Conservation (phyloP, 2,329 filamentous ascomycete species). For the Polytolypa hystricis region DNA sequence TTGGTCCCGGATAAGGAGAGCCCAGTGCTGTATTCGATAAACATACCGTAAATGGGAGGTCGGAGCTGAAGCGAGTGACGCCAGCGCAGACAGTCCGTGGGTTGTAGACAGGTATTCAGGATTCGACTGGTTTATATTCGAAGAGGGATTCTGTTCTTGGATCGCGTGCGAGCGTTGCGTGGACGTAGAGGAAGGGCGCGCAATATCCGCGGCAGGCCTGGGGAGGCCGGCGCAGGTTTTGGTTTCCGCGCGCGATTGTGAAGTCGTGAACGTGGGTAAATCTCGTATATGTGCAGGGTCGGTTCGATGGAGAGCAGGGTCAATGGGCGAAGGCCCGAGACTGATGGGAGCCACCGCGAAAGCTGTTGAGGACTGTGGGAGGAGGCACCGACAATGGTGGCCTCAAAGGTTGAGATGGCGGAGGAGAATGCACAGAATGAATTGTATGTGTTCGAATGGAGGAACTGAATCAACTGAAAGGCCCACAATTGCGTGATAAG, state of each 20-base stretch:
- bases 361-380: slow-evolving; percentile 21
- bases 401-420: too few species aligned
- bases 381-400: background rate
- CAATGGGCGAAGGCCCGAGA: slow-evolving; percentile 49
- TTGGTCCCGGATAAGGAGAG: too few species aligned
- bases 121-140: slow-evolving; percentile 16
- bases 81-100: slow-evolving; percentile 49
- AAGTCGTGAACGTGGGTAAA: slow-evolving; percentile 28
- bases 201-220: slow-evolving; percentile 35
- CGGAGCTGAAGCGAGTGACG: slow-evolving; percentile 44
- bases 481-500: too few species aligned
- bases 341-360: slow-evolving; percentile 50
- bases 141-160: slow-evolving; percentile 20
- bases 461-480: too few species aligned
- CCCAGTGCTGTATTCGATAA: too few species aligned
- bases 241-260: slow-evolving; percentile 36
- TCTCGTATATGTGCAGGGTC: slow-evolving; percentile 35
- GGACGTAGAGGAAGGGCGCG: slow-evolving; percentile 43
- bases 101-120: slow-evolving; percentile 29
- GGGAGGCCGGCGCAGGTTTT: slow-evolving; percentile 38
- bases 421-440: too few species aligned
- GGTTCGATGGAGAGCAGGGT: slow-evolving; percentile 32
- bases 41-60: slow-evolving; percentile 43
- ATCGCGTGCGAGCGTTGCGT: slow-evolving; percentile 34
- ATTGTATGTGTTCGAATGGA: too few species aligned